phyloP scores from a whole-genome alignment of 352 stramenopile species.

The Globisporangium polare region DNA sequence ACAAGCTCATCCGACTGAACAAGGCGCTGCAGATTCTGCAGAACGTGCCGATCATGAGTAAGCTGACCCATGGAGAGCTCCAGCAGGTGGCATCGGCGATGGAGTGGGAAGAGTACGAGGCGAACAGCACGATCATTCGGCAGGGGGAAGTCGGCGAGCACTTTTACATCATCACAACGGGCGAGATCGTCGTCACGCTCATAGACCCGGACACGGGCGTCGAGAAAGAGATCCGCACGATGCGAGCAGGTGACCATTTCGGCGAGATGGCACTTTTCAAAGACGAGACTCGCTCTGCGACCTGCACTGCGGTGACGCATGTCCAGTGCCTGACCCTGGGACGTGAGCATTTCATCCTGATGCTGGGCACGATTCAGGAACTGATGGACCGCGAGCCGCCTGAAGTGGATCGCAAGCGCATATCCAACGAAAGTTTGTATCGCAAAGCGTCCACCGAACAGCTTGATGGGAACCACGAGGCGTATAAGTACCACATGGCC shows the following conservation, averaged over 20 bases:
- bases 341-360: slow-evolving; percentile 72
- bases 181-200: slow-evolving; percentile 69
- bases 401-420: slow-evolving; percentile 9
- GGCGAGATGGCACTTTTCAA: slow-evolving; percentile 93
- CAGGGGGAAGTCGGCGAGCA: slow-evolving; percentile 74
- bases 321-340: slow-evolving; percentile 66
- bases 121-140: slow-evolving; percentile 50
- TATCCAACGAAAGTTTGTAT: slow-evolving; percentile 10
- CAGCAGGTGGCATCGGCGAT: slow-evolving; percentile 71
- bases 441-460: slow-evolving; percentile 34
- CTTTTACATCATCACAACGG: slow-evolving; percentile 78
- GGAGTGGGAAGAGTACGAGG: slow-evolving; percentile 77
- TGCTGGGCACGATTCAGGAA: slow-evolving; percentile 73
- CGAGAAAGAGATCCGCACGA: slow-evolving; percentile 37
- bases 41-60: slow-evolving; percentile 60
- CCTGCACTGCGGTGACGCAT: slow-evolving; percentile 75
- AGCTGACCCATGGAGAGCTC: slow-evolving; percentile 59
- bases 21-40: slow-evolving; percentile 55
- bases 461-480: slow-evolving; percentile 25
- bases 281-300: slow-evolving; percentile 88
- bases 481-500: slow-evolving; percentile 78
- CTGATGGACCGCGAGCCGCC: slow-evolving; percentile 68
- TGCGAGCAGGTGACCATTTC: slow-evolving; percentile 88
- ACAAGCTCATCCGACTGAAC: slow-evolving; percentile 62
- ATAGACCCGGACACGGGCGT: slow-evolving; percentile 27